Conservation (phyloP, 2,329 filamentous ascomycete species). For the Pyrenophora graminea region DNA sequence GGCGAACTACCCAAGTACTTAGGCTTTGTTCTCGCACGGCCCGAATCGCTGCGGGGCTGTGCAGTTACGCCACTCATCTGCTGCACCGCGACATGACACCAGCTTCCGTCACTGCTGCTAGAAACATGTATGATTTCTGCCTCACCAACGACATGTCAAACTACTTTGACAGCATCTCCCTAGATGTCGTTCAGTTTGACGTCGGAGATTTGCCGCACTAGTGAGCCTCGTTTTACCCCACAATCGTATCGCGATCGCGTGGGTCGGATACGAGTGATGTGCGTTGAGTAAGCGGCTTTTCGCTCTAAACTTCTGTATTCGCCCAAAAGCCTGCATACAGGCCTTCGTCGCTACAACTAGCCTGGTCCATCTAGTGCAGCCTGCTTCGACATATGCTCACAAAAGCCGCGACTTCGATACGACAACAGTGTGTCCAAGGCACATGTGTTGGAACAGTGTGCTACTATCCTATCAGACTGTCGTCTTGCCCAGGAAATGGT, state of each 20-base stretch:
- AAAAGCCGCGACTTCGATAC: too few relatives aligned
- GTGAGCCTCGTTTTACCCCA: constrained; percentile 22
- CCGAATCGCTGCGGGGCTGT: constrained; percentile 8
- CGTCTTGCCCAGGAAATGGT: constrained; percentile 42
- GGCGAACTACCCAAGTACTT: not conserved
- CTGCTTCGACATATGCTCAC: too few relatives aligned
- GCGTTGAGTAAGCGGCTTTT: constrained; percentile 26
- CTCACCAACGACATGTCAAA: not conserved
- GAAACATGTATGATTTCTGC: not conserved
- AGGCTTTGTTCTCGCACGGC: not conserved
- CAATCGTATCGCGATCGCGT: constrained; percentile 29
- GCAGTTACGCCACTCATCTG: constrained; percentile 10
- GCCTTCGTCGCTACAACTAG: not conserved
- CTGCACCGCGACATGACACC: constrained; percentile 4
- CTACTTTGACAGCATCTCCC: not conserved
- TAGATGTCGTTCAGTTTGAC: constrained; percentile 10
- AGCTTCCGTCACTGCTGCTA: constrained; percentile 3
- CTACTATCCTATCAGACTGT: constrained; percentile 9
- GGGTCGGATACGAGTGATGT: constrained; percentile 37
- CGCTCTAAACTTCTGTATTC: not conserved
- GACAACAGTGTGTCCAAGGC: too few relatives aligned
- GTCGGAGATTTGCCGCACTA: constrained; percentile 23
- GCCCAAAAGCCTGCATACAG: not conserved
- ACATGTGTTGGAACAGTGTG: not conserved
- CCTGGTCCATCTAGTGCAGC: not conserved